These are phyloP conservation scores for Boletus sp. DNA, from an alignment of 768 basidiomycete species.

Conservation along the genomic window DNA sequence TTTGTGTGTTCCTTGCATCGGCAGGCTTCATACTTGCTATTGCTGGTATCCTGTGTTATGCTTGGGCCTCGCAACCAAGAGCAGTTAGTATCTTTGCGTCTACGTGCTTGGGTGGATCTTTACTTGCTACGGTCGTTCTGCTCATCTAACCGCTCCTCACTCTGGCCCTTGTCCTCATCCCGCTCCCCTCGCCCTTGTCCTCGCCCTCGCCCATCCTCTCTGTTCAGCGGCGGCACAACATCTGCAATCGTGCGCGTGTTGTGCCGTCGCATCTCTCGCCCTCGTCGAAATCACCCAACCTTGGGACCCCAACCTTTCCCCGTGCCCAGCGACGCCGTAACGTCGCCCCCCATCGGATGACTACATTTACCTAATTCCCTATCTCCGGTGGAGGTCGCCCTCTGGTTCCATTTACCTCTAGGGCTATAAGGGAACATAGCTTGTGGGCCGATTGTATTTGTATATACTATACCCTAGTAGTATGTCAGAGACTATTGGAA, in stretches of 20 bases:
- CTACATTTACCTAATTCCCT: neutral
- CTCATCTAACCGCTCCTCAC: too few species aligned
- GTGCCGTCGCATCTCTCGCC: too few species aligned
- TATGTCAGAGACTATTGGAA: neutral
- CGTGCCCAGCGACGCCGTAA: neutral
- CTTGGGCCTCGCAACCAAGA: conserved; percentile 46
- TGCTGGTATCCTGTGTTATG: conserved; percentile 47
- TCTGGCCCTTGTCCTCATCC: too few species aligned
- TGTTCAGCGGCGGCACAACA: too few species aligned
- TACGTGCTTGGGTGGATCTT: conserved; percentile 36
- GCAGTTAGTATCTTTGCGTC: conserved; percentile 46
- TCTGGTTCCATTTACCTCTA: neutral
- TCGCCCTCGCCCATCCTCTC: too few species aligned
- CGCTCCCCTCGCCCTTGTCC: too few species aligned
- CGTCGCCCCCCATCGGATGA: neutral
- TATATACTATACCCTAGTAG: neutral
- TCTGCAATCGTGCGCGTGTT: too few species aligned
- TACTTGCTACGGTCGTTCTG: conserved; percentile 22
- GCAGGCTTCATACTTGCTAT: conserved; percentile 50
- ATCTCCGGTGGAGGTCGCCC: neutral
- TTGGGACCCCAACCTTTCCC: neutral
- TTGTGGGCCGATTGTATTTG: neutral
- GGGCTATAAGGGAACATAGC: neutral
- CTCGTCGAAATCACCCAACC: too few species aligned
- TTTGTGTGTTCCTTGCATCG: conserved; percentile 46